Evolutionary conservation across 495 filamentous ascomycete species (phyloP), one percentile per base, ranked within the genome.

Genomic region (Aspergillus haitiensis): DNA sequence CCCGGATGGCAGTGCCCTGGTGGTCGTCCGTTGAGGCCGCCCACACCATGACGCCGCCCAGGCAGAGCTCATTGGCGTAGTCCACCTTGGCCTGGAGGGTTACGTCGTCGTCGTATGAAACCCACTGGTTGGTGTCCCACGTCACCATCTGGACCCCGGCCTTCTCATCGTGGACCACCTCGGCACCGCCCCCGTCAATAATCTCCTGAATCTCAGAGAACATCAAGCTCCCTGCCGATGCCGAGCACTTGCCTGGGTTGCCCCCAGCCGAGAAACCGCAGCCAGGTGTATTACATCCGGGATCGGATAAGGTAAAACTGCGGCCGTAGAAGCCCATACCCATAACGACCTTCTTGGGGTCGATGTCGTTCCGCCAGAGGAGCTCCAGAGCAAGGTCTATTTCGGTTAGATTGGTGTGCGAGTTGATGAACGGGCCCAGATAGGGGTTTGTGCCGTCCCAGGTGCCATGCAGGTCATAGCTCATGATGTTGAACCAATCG

Each of bases 401-500:
- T 59, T 78, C 75, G 0, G 70, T 73, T 8, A 77, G 51, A 36
- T 79, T 73, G 3, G 74, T 76, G 46, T 79, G 74, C 5, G 63
- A 44, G 16, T 64, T 36, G 5, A 76, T 40, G 31, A 47, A 47
- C 9, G 63, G 54, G 1, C 66, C 72, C 6, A 36, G 67, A 57
- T 47, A 73, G 7, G 55, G 42, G 51, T 59, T 63, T 11, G 37
- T 46, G 1, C 11, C 5, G 45, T 68, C 71, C 75, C 75, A 79
- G n/a, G 51, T 61, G 7, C 76, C 75, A 52, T 78, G 74, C 5
- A 79, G 49, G 63, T 78, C 69, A 44, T 82, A 83, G 12, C 71
- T 60, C 81, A 84, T 82, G 59, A 81, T 70, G 35, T 76, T 76
- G 56, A 83, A 79, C 16, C 65, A 82, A 55, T 81, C 77, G 7